A percentile compares a stretch with the other conserved stretches of the same genome.
Evolutionary conservation across 768 basidiomycete species (phyloP).

Genomic region (Hydnomerulius pinastri): DNA sequence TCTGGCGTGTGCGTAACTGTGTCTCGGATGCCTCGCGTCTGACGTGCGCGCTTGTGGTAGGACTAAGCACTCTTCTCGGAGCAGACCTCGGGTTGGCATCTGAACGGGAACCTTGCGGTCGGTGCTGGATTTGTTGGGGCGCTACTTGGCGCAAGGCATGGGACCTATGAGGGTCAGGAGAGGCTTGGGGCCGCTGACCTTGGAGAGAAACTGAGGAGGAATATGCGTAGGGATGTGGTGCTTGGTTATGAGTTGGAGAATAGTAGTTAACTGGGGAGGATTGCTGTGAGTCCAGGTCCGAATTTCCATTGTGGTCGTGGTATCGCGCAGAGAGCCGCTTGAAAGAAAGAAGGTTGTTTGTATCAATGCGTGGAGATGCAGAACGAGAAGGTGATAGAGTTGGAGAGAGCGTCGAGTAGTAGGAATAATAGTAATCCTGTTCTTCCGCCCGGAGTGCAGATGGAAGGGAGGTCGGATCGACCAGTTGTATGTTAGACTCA

Average conservation of each 20-base stretch:
- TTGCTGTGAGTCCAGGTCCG: conserved; percentile 17
- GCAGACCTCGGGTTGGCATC: conserved; percentile 11
- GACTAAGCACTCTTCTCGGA: background rate
- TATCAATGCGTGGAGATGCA: conserved; percentile 14
- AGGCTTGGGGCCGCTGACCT: conserved; percentile 9
- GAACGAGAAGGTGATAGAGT: conserved; percentile 12
- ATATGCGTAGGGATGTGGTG: conserved; percentile 56
- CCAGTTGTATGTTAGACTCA: conserved; percentile 8
- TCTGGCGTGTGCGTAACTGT: background rate
- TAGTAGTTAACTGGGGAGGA: conserved; percentile 14
- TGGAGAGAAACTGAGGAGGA: conserved; percentile 25
- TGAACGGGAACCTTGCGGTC: conserved; percentile 8
- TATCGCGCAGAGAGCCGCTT: conserved; percentile 20
- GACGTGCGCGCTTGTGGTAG: background rate
- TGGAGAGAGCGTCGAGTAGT: conserved; percentile 44
- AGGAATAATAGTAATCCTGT: conserved; percentile 54
- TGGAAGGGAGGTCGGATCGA: conserved; percentile 13
- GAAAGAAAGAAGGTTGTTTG: conserved; percentile 14
- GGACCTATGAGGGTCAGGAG: background rate
- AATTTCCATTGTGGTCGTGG: conserved; percentile 12
- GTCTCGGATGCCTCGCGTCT: background rate
- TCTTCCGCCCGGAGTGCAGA: conserved; percentile 32
- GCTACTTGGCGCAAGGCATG: conserved; percentile 21
- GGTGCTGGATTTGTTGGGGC: conserved; percentile 25
- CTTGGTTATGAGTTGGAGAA: conserved; percentile 26